Conservation (phyloP, 768 basidiomycete genomes). For the Pisolithus marmoratus region DNA sequence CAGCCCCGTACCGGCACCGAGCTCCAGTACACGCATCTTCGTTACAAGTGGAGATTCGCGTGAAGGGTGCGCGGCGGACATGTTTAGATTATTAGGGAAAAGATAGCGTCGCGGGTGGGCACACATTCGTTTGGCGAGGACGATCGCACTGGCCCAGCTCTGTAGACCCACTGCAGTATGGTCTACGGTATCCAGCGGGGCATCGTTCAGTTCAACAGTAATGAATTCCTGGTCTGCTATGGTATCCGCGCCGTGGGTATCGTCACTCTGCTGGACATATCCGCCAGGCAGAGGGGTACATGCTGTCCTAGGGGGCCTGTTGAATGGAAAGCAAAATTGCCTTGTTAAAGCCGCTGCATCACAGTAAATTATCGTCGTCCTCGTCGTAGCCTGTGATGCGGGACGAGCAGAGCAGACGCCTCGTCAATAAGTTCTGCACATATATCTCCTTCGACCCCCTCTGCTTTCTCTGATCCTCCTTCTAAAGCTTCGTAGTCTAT, state of each 20-base stretch:
- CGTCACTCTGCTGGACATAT: neutral
- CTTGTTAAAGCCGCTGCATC: constrained; percentile 42
- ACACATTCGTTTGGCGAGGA: constrained; percentile 62
- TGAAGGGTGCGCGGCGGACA: neutral
- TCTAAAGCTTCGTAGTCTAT: neutral
- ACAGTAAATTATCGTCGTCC: constrained; percentile 20
- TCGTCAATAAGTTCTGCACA: constrained; percentile 47
- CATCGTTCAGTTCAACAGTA: constrained; percentile 62
- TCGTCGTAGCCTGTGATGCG: constrained; percentile 35
- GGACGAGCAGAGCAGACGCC: constrained; percentile 52
- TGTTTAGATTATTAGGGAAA: constrained; percentile 17
- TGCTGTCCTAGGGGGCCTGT: neutral
- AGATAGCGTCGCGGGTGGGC: constrained; percentile 36
- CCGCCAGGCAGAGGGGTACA: neutral
- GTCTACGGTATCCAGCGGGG: constrained; percentile 54
- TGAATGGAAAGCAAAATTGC: constrained; percentile 44
- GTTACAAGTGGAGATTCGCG: too few species aligned
- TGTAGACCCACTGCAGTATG: constrained; percentile 80
- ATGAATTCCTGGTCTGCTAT: constrained; percentile 16
- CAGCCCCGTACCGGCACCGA: constrained; percentile 84
- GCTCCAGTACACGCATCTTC: constrained; percentile 53
- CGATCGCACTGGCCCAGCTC: constrained; percentile 77
- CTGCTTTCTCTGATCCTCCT: neutral
- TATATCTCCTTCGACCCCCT: constrained; percentile 30
- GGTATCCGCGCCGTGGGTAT: neutral